Evolutionary conservation across 139 green algal species (phyloP).

Genomic region (Trebouxia sp.): DNA sequence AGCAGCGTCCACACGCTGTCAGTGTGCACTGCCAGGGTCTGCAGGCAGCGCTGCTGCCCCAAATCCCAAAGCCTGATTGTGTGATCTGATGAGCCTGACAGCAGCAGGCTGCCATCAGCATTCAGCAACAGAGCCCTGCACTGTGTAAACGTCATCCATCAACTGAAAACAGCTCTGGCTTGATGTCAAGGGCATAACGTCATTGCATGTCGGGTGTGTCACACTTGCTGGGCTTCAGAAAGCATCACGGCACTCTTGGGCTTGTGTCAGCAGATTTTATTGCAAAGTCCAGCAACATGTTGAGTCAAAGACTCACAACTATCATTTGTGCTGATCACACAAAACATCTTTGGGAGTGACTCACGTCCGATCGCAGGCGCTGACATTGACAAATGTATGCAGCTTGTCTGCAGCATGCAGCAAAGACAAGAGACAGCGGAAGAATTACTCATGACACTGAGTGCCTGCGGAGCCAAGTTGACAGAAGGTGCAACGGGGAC

Average conservation of each 20-base stretch:
- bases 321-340: neutral
- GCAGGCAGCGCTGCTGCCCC: conserved; percentile 78
- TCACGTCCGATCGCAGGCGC: neutral
- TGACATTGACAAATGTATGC: neutral
- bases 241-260: neutral
- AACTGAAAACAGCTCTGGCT: neutral
- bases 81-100: conserved; percentile 80
- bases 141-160: neutral
- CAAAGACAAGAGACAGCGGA: neutral
- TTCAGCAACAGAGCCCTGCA: conserved; percentile 59
- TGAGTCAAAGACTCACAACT: neutral
- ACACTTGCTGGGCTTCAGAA: neutral
- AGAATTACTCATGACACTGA: no score
- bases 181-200: neutral
- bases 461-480: neutral
- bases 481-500: neutral
- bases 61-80: conserved; percentile 93
- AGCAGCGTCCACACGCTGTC: conserved; percentile 88
- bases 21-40: conserved; percentile 75
- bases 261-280: neutral
- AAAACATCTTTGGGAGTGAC: neutral
- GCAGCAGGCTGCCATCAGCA: conserved; percentile 62
- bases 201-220: neutral
- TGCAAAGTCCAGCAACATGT: neutral
- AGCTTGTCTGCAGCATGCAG: neutral